Conservation (phyloP, 495 filamentous ascomycete species). For the Cetradonia linearis region DNA sequence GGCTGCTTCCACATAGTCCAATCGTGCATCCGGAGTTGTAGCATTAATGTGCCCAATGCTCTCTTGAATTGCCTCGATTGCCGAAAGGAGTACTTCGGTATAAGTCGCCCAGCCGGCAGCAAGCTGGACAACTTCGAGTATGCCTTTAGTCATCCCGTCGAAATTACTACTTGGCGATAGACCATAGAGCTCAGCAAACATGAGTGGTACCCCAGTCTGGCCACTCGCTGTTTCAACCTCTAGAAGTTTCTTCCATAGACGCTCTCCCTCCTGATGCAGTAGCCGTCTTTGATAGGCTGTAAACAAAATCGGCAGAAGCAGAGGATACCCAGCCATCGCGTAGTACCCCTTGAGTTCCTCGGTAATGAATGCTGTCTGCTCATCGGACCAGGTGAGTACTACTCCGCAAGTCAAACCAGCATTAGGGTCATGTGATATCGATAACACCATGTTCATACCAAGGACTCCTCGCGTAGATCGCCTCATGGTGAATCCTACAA, state of each 20-base stretch:
- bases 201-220: not conserved
- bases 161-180: not conserved
- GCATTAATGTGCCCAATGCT: not conserved
- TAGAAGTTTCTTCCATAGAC: not conserved
- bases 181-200: not conserved
- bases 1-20: not conserved
- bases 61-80: not conserved
- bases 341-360: not conserved
- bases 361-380: not conserved
- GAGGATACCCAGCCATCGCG: not conserved
- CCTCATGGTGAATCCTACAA: not conserved
- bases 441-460: not conserved
- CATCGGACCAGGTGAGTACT: not conserved
- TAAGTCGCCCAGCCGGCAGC: not conserved
- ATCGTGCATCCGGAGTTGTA: not conserved
- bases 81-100: not conserved
- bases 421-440: not conserved
- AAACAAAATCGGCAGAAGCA: not conserved
- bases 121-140: not conserved
- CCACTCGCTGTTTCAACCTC: not conserved
- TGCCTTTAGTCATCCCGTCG: not conserved
- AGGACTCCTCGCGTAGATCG: not conserved
- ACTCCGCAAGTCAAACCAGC: not conserved
- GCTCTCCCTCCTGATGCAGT: not conserved
- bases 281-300: not conserved